Base-by-base conservation (phyloP, 139 green algal genomes). In the Picochlorum sp. region DNA sequence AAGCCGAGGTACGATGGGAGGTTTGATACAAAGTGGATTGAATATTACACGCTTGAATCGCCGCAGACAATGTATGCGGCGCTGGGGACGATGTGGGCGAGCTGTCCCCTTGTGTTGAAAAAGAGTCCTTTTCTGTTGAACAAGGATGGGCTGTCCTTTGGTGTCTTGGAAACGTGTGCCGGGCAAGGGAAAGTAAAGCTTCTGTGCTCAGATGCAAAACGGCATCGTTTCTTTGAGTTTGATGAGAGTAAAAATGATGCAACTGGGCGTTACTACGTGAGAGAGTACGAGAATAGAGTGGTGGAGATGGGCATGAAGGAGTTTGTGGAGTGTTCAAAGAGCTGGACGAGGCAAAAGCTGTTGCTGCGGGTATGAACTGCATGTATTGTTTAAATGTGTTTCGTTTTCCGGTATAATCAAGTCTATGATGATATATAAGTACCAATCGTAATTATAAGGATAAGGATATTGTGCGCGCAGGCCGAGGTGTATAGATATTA, bases 251-350 rank as follows among this genome's bases (percentile, higher is more conserved):
- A 86, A 35, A 89, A 89, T 53, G 35, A 67, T 1, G 4, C 25
- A 22, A 31, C 22, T 28, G 69, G 61, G 18, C 61, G 66, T 32
- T 89, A 88, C 63, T 71, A 86, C 43, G 50, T 89, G 7, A 41
- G 80, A 2, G 72, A 86, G 69, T 80, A 77, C 3, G 67, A 85
- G 41, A 80, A 61, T 5, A 59, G 68, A 31, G 43, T 49, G 10
- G 51, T 82, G 30, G 18, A 57, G 7, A 76, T 79, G 69, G 41
- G 33, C 7, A 58, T 81, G 10, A 20, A 30, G 9, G 74, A 82
- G 14, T 81, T 79, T 51, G 64, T 58, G 25, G 32, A 73, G 57
- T 83, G 77, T 53, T 39, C 69, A n/a, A 24, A 24, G 33, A n/a
- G 28, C 5, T 86, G 77, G 79, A 59, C n/a, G 10, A 47, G 22